These are phyloP conservation scores for Salix suchowensis DNA, from an alignment of 345 rosid species.

Conservation along the genomic window DNA sequence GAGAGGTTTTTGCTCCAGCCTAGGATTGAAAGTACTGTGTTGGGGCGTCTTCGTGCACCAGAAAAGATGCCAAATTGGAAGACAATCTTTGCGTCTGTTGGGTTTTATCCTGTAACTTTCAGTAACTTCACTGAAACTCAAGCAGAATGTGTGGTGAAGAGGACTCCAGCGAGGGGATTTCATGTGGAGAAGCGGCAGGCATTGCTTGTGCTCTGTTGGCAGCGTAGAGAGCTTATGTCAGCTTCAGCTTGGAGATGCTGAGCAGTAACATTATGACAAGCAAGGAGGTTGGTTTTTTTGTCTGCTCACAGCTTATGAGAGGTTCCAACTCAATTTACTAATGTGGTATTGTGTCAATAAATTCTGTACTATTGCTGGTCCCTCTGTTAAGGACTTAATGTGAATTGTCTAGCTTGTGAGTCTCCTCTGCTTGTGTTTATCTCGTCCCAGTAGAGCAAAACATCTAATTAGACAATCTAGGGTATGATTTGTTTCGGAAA, in stretches of 20 bases:
- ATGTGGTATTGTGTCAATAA: constrained; percentile 27
- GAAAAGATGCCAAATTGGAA: constrained; percentile 69
- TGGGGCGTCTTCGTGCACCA: constrained; percentile 53
- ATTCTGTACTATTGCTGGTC: constrained; percentile 15
- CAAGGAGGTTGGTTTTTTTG: constrained; percentile 18
- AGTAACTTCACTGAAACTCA: constrained; percentile 82
- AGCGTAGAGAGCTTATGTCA: constrained; percentile 73
- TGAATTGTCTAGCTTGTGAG: constrained; percentile 24
- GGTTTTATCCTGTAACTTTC: constrained; percentile 58
- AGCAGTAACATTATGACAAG: constrained; percentile 11
- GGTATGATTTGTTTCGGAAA: constrained; percentile 17
- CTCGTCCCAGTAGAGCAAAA: constrained; percentile 22
- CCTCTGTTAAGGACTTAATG: constrained; percentile 23
- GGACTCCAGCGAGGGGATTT: constrained; percentile 68
- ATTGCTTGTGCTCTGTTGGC: constrained; percentile 81
- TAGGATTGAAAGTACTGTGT: constrained; percentile 52
- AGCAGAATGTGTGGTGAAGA: constrained; percentile 74
- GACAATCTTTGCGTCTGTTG: constrained; percentile 60
- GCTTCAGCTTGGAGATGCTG: constrained; percentile 89
- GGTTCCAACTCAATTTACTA: constrained; percentile 25
- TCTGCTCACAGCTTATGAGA: constrained; percentile 24
- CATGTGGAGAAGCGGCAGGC: constrained; percentile 74
- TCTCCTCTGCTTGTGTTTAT: constrained; percentile 30
- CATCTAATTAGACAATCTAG: constrained; percentile 23
- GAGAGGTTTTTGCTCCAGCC: constrained; percentile 79